These are phyloP conservation scores for Beauveria caledonica DNA, from an alignment of 2,329 filamentous ascomycete genomes.

Conservation along the genomic window DNA sequence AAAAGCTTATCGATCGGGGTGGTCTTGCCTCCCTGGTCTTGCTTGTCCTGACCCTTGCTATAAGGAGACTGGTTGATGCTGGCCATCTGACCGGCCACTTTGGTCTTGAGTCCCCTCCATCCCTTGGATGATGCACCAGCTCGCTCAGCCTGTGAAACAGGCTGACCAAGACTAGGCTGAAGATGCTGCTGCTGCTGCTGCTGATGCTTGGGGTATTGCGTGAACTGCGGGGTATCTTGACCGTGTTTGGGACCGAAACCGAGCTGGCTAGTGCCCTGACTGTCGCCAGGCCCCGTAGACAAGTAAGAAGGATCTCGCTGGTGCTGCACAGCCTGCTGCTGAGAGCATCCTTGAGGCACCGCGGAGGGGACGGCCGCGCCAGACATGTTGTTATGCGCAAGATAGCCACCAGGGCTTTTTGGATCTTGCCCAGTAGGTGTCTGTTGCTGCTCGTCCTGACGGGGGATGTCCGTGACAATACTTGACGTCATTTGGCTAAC, in stretches of 20 bases:
- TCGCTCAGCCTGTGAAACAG: neutral
- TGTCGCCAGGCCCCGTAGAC: neutral
- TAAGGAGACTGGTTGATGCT: slow-evolving; percentile 7
- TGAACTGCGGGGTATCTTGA: neutral
- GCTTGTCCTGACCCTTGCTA: neutral
- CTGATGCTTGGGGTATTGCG: neutral
- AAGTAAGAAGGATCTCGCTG: neutral
- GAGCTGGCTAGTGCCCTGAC: neutral
- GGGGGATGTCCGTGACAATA: neutral
- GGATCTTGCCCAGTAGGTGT: neutral
- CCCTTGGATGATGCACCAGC: slow-evolving; percentile 13
- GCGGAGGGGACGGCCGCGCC: neutral
- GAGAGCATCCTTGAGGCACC: neutral
- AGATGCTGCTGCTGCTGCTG: neutral
- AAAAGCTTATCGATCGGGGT: slow-evolving; percentile 21
- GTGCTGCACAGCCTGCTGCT: neutral
- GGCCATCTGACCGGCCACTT: slow-evolving; percentile 24
- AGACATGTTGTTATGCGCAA: neutral
- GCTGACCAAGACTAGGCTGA: neutral
- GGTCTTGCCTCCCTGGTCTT: slow-evolving; percentile 10
- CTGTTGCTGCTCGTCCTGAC: neutral
- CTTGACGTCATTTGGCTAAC: neutral
- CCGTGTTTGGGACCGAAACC: neutral
- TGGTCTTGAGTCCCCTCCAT: slow-evolving; percentile 27
- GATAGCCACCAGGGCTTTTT: neutral